A percentile compares a stretch with the other conserved stretches of the same genome.
phyloP scores from a whole-genome alignment of 2,329 filamentous ascomycete genomes.

The Talaromyces sp. region DNA sequence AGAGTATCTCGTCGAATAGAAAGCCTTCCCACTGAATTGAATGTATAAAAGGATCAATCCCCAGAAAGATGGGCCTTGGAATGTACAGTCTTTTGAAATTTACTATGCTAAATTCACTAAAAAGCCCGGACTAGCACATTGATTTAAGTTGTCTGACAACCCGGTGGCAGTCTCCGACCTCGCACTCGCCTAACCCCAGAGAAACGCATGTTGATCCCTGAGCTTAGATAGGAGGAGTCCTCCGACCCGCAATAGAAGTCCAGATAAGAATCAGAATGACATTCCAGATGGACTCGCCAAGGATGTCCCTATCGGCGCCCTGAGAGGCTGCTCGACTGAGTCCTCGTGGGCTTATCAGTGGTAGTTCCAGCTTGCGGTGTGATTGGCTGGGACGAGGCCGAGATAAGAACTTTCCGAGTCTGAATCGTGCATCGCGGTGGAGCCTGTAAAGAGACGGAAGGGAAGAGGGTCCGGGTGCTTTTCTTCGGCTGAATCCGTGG shows the following conservation, averaged over 20 bases:
- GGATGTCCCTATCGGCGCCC: neutral
- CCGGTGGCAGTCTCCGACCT: constrained; percentile 22
- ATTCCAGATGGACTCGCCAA: constrained; percentile 16
- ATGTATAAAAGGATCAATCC: neutral
- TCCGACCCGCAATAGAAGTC: constrained; percentile 2
- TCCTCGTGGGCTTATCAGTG: constrained; percentile 6
- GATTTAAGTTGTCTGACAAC: constrained; percentile 10
- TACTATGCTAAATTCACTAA: neutral
- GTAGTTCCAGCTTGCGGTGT: neutral
- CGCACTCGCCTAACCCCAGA: constrained; percentile 16
- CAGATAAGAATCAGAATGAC: constrained; percentile 20
- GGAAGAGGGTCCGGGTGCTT: neutral
- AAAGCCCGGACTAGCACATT: neutral
- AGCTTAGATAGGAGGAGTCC: constrained; percentile 24
- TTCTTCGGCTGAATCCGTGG: too few relatives aligned
- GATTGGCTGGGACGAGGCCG: constrained; percentile 2
- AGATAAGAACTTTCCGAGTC: constrained; percentile 8
- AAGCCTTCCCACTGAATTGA: constrained; percentile 2
- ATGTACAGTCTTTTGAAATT: neutral
- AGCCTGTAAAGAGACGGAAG: neutral
- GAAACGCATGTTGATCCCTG: neutral
- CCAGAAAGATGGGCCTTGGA: neutral
- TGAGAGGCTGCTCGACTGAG: neutral
- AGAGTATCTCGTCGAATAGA: constrained; percentile 3
- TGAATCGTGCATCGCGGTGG: constrained; percentile 1